Percentiles rank a stretch among this genome's conserved stretches.
Conservation (phyloP, 441 rosid species). For the Rhodomyrtus psidioides region DNA sequence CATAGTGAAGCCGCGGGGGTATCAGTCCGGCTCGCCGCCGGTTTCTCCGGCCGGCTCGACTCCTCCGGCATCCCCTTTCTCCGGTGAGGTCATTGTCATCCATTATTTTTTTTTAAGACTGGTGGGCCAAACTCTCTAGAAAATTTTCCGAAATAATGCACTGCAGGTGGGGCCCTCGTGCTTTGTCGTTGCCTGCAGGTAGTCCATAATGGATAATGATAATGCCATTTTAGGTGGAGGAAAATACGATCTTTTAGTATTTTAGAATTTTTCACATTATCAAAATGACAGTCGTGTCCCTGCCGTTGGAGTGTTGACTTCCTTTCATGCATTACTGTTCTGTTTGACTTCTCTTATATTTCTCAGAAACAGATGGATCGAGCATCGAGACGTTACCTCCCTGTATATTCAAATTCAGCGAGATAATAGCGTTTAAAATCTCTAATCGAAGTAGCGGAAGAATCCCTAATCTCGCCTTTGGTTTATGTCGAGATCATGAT, state of each 20-base stretch:
- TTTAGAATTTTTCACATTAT: neutral
- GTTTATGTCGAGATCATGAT: neutral
- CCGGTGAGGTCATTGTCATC: constrained; percentile 34
- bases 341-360: neutral
- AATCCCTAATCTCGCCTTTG: neutral
- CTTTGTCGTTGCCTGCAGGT: neutral
- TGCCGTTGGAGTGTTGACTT: neutral
- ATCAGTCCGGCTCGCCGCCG: constrained; percentile 61
- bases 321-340: neutral
- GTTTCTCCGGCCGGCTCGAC: constrained; percentile 80
- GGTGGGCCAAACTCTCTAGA: neutral
- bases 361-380: neutral
- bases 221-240: constrained; percentile 3
- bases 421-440: neutral
- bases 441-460: neutral
- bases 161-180: neutral
- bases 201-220: neutral
- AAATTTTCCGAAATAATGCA: neutral
- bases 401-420: neutral
- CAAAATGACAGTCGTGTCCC: neutral
- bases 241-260: neutral
- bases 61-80: constrained; percentile 74
- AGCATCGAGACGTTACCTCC: neutral
- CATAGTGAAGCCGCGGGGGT: constrained; percentile 79
- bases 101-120: neutral